Evolutionary conservation across 2,329 filamentous ascomycete genomes (phyloP), one percentile per base, ranked within the genome.

Genomic region (Rachicladosporium sp.): DNA sequence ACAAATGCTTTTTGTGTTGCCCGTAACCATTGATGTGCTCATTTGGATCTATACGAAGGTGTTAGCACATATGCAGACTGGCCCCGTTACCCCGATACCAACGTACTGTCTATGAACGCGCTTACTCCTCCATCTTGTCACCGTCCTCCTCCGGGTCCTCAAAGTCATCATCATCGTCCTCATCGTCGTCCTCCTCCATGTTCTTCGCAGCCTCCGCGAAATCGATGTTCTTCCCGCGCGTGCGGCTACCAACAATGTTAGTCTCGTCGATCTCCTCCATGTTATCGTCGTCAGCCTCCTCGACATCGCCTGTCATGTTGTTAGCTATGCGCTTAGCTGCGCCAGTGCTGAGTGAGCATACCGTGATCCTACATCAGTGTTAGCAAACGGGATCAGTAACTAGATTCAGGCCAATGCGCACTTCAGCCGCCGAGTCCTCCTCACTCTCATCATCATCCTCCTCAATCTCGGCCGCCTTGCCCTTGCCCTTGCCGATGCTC

Each of bases 141-240:
- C 74, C 73, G 31, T 72, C 60, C 37, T 75, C 76, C 56, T 79
- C 68, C 59, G 80, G 80, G 43, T 68, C 67, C 15, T 74, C 76
- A 31, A 56, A 81, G 43, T 83, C 80, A 34, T 82, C 82, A 0
- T 91, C 82, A 33, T 87, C 85, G 23, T 89, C 80, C 10, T 85
- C 82, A 4, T 88, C 82, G 6, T 83, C 79, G n/a, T 78, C 75
- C 47, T 71, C 75, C 35, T 75, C 77, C 53, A 82, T 74, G 63
- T 93, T 78, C 64, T 82, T 73, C 19, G 85, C 86, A 12, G 88
- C 88, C 69, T 93, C 87, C 55, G 82, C 82, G 66, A 85, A 96
- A 71, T 96, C 85, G 60, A 96, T 95, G 57, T 79, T 74, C 64
- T 85, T 84, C 58, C 88, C 88, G 57, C 89, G 89, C 47, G 89